Percentiles rank a stretch among this genome's conserved stretches.
Conservation (phyloP, 2,329 filamentous ascomycete species). For the Phyllosticta paracitricarpa region DNA sequence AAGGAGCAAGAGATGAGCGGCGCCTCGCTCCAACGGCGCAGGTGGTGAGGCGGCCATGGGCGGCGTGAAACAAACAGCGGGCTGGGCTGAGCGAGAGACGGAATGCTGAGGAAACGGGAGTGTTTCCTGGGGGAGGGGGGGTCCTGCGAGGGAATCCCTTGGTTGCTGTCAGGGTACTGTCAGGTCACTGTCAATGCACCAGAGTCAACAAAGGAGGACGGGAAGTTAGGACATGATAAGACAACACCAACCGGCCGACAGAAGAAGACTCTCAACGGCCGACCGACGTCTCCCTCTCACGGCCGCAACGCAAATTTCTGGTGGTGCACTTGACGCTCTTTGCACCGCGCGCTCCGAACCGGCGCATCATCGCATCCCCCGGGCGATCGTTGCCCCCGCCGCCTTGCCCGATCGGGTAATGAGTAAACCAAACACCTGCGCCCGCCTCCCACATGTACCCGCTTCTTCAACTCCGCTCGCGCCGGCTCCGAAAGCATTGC, state of each 20-base stretch:
- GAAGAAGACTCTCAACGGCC: no score
- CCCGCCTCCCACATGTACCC: constrained; percentile 3
- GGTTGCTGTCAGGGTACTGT: background rate
- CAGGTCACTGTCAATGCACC: background rate
- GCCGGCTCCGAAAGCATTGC: constrained; percentile 10
- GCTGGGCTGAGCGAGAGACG: background rate
- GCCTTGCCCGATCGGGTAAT: constrained; percentile 6
- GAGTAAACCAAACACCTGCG: constrained; percentile 6
- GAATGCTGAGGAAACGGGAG: background rate
- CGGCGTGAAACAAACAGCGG: background rate
- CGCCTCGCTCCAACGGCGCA: background rate
- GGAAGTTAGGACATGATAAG: background rate
- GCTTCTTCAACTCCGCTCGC: constrained; percentile 4
- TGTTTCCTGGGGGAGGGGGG: background rate
- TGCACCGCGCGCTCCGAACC: background rate
- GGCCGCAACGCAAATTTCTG: background rate
- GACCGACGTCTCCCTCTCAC: background rate
- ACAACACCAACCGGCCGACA: background rate
- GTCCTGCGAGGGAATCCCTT: background rate
- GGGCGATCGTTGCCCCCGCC: constrained; percentile 3
- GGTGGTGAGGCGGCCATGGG: background rate
- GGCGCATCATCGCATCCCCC: constrained; percentile 1
- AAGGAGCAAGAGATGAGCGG: constrained; percentile 10
- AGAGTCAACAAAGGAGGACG: background rate
- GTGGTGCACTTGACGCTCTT: background rate